phyloP scores from a whole-genome alignment of 1,284 basidiomycete genomes.

The Schizopora paradoxa region DNA sequence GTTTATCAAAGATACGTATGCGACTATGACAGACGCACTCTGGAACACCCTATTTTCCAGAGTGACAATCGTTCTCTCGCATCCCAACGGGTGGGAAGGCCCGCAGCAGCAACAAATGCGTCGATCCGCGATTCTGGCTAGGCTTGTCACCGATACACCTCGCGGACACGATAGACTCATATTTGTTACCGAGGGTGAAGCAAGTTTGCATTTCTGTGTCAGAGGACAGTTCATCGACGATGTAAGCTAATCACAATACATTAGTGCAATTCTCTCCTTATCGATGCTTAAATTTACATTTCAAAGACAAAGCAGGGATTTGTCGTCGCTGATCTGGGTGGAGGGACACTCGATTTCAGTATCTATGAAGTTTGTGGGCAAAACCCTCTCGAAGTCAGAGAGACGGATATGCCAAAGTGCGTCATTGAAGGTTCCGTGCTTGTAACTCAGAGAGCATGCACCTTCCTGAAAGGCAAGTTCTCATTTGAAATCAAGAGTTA shows the following conservation, averaged over 20 bases:
- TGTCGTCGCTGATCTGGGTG: constrained; percentile 71
- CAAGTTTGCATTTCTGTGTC: constrained; percentile 71
- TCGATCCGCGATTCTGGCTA: constrained; percentile 58
- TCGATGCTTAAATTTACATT: background rate
- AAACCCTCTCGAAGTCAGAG: constrained; percentile 59
- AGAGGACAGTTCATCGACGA: constrained; percentile 66
- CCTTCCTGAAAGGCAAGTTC: background rate
- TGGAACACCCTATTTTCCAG: constrained; percentile 42
- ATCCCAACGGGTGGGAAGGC: constrained; percentile 81
- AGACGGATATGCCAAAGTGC: constrained; percentile 22
- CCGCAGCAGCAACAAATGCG: constrained; percentile 73
- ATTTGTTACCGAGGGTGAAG: constrained; percentile 76
- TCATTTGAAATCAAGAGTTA: background rate
- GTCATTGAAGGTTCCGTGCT: background rate
- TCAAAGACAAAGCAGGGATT: constrained; percentile 55
- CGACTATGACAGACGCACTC: constrained; percentile 45
- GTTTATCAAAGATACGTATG: constrained; percentile 25
- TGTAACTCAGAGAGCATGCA: background rate
- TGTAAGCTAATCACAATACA: constrained; percentile 40
- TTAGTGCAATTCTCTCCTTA: background rate
- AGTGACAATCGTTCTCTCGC: constrained; percentile 65
- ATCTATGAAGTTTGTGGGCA: constrained; percentile 65
- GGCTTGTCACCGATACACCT: constrained; percentile 63
- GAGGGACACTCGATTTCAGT: constrained; percentile 73
- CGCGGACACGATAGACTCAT: constrained; percentile 61